Percentiles rank a stretch among this genome's conserved stretches.
Evolutionary conservation across 2,329 filamentous ascomycete species (phyloP).

Genomic region (Aspergillus aculeatus): DNA sequence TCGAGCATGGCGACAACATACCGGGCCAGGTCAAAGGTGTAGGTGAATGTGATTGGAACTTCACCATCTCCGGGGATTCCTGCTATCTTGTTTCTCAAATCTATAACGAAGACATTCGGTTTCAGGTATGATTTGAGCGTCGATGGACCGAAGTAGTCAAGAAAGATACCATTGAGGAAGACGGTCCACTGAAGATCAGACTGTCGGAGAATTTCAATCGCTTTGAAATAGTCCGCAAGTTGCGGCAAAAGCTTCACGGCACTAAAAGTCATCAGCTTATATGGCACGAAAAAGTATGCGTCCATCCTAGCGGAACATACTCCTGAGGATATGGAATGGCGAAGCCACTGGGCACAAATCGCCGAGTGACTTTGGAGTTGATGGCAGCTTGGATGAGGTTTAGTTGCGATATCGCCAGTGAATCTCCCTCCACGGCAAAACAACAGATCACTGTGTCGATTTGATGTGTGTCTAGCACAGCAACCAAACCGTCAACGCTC

Average conservation of each 20-base stretch:
- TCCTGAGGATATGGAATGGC: conserved; percentile 14
- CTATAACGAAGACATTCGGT: conserved; percentile 17
- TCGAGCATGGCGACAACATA: conserved; percentile 20
- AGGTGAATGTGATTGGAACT: conserved; percentile 19
- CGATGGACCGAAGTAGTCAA: conserved; percentile 17
- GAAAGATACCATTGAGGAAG: conserved; percentile 13
- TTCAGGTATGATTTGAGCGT: conserved; percentile 18
- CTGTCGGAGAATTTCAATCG: not conserved
- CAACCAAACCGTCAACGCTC: conserved; percentile 21
- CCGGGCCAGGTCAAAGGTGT: conserved; percentile 26
- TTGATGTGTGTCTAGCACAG: conserved; percentile 21
- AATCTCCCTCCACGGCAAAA: conserved; percentile 10
- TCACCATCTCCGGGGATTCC: conserved; percentile 25
- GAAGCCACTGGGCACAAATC: conserved; percentile 23
- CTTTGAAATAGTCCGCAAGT: conserved; percentile 9
- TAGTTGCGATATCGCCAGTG: conserved; percentile 7
- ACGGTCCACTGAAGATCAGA: conserved; percentile 21
- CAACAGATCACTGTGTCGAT: conserved; percentile 26
- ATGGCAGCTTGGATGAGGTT: conserved; percentile 24
- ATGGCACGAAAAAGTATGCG: not conserved
- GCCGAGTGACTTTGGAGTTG: conserved; percentile 12
- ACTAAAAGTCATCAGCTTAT: not conserved
- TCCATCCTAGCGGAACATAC: not conserved
- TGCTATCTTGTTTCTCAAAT: conserved; percentile 19
- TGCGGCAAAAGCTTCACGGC: not conserved